Evolutionary conservation across 202 grass and related monocot species (phyloP), one percentile per base, ranked within the genome.

Genomic region (Zizania palustris): DNA sequence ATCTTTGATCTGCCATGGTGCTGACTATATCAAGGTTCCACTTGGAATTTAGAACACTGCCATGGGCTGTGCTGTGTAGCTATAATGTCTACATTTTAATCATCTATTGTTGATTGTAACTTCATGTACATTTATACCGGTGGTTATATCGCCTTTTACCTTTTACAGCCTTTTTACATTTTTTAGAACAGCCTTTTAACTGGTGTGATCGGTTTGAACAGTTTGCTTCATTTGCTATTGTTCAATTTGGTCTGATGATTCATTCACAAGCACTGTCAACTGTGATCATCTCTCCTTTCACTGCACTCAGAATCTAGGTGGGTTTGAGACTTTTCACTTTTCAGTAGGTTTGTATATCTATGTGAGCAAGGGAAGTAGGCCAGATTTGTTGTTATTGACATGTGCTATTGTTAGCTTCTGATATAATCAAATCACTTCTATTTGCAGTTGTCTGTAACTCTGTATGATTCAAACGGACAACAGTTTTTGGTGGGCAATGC

Each of bases 31-130:
- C 44, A n/a, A 70, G 14, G 71, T 35, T 84, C 65, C 60, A 55
- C 65, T 54, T 81, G 59, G 65, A 71, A 72, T 67, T 68, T 80
- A 41, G 45, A 77, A 61, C 71, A 81, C 43, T 45, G 71, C 65
- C 65, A 55, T 71, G 71, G 80, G 64, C 75, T 69, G n/a, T n/a
- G n/a, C n/a, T n/a, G 36, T 83, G 62, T 83, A 74, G 45, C 68
- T 76, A 51, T 48, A 71, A 46, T 85, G 76, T 66, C 39, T 81
- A 60, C 66, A 85, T 71, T 77, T 80, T 80, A 36, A 20, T 41
- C 56, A 57, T 69, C 11, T 76, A 65, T 71, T 84, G 80, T 71
- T 58, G 76, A 65, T 80, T 76, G 60, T 72, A n/a, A n/a, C n/a
- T n/a, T n/a, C n/a, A n/a, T n/a, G n/a, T n/a, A n/a, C n/a, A n/a